Evolutionary conservation across 768 basidiomycete genomes (phyloP).

Genomic region (Tephrocybe sp.): DNA sequence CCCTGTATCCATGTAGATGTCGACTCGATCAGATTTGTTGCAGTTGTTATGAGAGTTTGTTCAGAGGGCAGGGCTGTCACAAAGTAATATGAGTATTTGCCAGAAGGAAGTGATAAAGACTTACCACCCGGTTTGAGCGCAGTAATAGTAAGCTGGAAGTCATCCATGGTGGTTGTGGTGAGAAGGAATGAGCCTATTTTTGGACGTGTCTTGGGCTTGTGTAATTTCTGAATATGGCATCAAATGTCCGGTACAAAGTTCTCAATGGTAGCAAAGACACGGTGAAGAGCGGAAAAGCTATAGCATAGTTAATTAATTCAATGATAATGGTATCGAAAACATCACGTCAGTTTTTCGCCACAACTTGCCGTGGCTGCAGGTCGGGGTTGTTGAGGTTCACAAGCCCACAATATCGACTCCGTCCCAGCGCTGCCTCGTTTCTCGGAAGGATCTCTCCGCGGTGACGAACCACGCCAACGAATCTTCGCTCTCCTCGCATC

Average conservation of each 20-base stretch:
- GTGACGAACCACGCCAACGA: conserved; percentile 80
- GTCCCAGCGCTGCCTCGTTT: conserved; percentile 68
- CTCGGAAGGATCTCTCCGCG: conserved; percentile 87
- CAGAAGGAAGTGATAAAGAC: not conserved
- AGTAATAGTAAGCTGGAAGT: conserved; percentile 15
- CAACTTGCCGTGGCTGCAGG: conserved; percentile 15
- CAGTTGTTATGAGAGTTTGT: conserved; percentile 54
- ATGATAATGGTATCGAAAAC: conserved; percentile 8
- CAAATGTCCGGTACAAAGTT: too few relatives aligned
- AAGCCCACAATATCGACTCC: conserved; percentile 83
- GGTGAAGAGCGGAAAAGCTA: not conserved
- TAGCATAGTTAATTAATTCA: conserved; percentile 4
- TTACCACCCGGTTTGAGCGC: conserved; percentile 15
- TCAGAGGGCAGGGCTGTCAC: conserved; percentile 62
- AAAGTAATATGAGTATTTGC: not conserved
- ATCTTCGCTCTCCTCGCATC: conserved; percentile 72
- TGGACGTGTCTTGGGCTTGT: conserved; percentile 6
- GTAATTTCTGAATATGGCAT: not conserved
- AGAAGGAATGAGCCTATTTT: conserved; percentile 13
- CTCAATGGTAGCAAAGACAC: too few relatives aligned
- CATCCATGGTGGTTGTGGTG: conserved; percentile 21
- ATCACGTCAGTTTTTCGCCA: conserved; percentile 19
- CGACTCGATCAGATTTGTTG: conserved; percentile 53
- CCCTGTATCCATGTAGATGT: conserved; percentile 65
- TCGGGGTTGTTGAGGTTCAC: conserved; percentile 56